Evolutionary conservation across 1,284 basidiomycete genomes (phyloP).

Genomic region (Ganoderma lucidum): DNA sequence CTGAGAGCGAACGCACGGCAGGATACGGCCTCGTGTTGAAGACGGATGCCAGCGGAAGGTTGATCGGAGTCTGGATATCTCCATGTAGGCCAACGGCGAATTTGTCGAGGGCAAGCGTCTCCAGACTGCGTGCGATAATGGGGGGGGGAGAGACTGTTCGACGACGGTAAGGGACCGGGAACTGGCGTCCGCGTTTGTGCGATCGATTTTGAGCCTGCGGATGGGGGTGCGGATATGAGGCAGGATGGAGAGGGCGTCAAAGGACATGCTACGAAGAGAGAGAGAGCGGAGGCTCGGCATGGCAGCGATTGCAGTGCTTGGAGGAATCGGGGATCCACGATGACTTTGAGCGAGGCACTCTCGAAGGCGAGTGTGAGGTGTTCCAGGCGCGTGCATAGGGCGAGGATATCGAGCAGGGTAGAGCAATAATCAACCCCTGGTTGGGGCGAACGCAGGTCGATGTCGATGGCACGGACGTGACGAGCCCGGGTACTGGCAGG

Average conservation of each 20-base stretch:
- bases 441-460: not conserved
- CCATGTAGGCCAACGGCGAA: not conserved
- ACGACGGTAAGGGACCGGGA: not conserved
- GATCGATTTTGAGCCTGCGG: not conserved
- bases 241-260: not conserved
- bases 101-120: not conserved
- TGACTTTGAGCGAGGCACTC: not conserved
- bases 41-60: not conserved
- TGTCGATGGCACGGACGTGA: not conserved
- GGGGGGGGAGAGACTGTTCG: not conserved
- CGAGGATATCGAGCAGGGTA: not conserved
- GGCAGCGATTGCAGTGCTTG: not conserved
- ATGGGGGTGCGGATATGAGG: not conserved
- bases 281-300: not conserved
- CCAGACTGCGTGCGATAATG: not conserved
- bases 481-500: not conserved
- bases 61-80: not conserved
- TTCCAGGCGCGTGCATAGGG: not conserved
- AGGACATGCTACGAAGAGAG: not conserved
- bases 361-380: too few relatives aligned
- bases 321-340: not conserved
- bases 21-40: not conserved
- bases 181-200: not conserved
- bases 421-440: not conserved
- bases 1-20: not conserved